Conservation (phyloP, 768 basidiomycete genomes). For the Hericium erinaceus region DNA sequence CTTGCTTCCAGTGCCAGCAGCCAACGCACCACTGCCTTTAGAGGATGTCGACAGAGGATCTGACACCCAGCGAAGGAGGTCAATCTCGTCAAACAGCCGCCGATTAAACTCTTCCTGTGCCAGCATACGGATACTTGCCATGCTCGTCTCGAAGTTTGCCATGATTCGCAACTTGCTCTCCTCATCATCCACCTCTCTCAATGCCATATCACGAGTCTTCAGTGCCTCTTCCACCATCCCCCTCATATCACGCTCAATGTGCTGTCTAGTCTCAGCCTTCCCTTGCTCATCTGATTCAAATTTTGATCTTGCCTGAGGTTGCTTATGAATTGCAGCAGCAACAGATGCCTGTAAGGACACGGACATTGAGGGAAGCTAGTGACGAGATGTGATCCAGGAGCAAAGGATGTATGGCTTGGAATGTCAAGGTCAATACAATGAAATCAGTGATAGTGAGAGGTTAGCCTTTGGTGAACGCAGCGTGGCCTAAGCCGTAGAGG, state of each 20-base stretch:
- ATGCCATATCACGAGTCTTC: constrained; percentile 2
- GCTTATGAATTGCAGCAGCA: background rate
- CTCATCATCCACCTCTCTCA: constrained; percentile 1
- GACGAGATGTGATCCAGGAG: background rate
- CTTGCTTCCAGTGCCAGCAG: no score
- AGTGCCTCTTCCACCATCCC: constrained; percentile 10
- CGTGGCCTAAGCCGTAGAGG: no score
- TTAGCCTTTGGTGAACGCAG: no score
- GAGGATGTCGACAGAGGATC: no score
- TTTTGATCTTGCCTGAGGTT: background rate
- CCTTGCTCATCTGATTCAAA: constrained; percentile 11
- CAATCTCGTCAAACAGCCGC: constrained; percentile 5
- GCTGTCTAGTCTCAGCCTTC: constrained; percentile 8
- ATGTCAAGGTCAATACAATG: no score
- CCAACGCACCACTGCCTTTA: no score
- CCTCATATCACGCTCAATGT: constrained; percentile 8
- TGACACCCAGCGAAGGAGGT: no score
- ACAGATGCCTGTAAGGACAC: background rate
- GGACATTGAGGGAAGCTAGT: background rate
- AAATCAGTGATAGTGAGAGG: no score
- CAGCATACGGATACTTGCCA: constrained; percentile 7
- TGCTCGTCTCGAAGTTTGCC: constrained; percentile 6
- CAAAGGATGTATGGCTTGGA: background rate
- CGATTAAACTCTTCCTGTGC: constrained; percentile 12
- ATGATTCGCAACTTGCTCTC: constrained; percentile 2